Evolutionary conservation across 2,329 filamentous ascomycete genomes (phyloP).

Genomic region (Paecilomyces dactylethromorphus): DNA sequence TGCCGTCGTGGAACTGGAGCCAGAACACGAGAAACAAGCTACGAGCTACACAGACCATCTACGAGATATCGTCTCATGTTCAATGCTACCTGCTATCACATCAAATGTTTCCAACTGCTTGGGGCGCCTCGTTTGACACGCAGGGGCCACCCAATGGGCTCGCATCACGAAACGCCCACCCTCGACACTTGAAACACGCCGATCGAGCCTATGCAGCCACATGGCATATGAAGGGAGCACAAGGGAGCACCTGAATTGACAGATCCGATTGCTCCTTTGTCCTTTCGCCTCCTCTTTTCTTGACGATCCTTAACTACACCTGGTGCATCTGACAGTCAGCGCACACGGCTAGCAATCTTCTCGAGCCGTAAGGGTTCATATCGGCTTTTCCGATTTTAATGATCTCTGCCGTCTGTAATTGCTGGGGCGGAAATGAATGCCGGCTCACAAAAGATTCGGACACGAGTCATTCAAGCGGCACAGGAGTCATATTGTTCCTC

Average conservation of each 20-base stretch:
- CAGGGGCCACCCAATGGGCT: not conserved
- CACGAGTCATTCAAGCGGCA: not conserved
- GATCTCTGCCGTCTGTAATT: not conserved
- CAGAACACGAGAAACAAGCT: not conserved
- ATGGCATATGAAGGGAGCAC: not conserved
- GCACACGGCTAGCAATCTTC: not conserved
- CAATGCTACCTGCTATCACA: not conserved
- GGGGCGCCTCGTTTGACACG: not conserved
- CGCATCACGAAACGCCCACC: not conserved
- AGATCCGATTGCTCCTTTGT: not conserved
- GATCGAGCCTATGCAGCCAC: not conserved
- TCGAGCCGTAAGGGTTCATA: not conserved
- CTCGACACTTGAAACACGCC: not conserved
- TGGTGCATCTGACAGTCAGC: not conserved
- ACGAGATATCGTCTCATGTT: not conserved
- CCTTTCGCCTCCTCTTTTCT: no score
- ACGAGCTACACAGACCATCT: not conserved
- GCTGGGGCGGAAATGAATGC: not conserved
- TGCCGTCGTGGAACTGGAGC: no score
- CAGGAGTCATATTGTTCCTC: not conserved
- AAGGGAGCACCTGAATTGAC: not conserved
- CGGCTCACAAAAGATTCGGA: not conserved
- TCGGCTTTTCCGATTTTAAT: not conserved
- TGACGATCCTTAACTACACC: no score
- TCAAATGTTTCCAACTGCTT: not conserved